These are phyloP conservation scores for Sarcomyxa edulis DNA, from an alignment of 768 basidiomycete genomes.

Conservation along the genomic window DNA sequence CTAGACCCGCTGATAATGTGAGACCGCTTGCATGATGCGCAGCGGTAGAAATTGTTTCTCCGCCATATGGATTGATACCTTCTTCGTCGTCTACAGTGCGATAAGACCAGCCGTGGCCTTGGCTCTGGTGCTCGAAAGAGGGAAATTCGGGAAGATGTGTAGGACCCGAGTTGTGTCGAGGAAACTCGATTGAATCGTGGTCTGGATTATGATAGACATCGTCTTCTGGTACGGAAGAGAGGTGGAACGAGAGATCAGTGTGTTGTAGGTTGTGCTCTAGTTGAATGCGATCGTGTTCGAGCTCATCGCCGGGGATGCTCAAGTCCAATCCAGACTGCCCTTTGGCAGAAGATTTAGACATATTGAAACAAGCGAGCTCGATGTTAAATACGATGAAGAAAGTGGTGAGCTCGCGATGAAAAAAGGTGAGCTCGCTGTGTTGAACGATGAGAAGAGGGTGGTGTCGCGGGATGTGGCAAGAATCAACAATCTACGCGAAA, in stretches of 20 bases:
- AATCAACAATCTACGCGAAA: too few species aligned
- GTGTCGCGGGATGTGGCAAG: too few species aligned
- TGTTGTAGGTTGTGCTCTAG: conserved; percentile 76
- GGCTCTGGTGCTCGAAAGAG: conserved; percentile 53
- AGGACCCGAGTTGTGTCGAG: conserved; percentile 62
- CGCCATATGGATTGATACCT: conserved; percentile 60
- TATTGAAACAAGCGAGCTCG: too few species aligned
- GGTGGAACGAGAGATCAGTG: conserved; percentile 66
- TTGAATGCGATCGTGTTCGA: conserved; percentile 70
- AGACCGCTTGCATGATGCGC: conserved; percentile 89
- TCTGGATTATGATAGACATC: conserved; percentile 29
- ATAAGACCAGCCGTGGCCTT: conserved; percentile 53
- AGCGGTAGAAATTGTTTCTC: conserved; percentile 73
- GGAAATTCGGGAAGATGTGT: conserved; percentile 50
- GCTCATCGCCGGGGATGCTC: conserved; percentile 66
- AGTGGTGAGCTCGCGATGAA: too few species aligned
- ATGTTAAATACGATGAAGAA: too few species aligned
- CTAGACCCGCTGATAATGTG: conserved; percentile 81
- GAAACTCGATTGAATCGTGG: conserved; percentile 60
- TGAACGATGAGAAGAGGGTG: too few species aligned
- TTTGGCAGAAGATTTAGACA: too few species aligned
- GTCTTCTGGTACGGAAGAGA: conserved; percentile 46
- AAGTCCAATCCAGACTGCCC: conserved; percentile 24
- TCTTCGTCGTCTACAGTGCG: conserved; percentile 58
- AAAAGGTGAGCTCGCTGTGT: too few species aligned